Percentiles rank a stretch among this genome's conserved stretches.
Conservation (phyloP, 129 eudicot species). For the Chrysanthemum lavandulifolium region DNA sequence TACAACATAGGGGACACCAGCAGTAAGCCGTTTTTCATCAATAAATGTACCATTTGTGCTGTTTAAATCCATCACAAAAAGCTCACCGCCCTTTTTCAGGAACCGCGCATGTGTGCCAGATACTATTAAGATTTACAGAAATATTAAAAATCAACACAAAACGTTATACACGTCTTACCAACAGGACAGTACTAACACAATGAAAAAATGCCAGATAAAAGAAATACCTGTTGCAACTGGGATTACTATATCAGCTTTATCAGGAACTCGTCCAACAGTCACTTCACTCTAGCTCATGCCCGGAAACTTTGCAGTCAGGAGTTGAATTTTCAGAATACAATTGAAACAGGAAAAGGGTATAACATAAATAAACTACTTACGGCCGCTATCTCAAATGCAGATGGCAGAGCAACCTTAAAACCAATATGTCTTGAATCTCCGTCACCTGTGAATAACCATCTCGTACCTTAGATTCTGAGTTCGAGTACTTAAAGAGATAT, state of each 20-base stretch:
- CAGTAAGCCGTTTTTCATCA: conserved; percentile 69
- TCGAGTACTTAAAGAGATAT: background rate
- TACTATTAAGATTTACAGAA: conserved; percentile 38
- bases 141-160: background rate
- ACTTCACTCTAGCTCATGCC: conserved; percentile 46
- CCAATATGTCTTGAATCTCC: conserved; percentile 92
- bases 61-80: conserved; percentile 71
- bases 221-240: conserved; percentile 92
- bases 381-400: conserved; percentile 73
- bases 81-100: conserved; percentile 60
- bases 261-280: conserved; percentile 78
- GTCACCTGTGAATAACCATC: conserved; percentile 47
- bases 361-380: conserved; percentile 45
- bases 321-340: conserved; percentile 4
- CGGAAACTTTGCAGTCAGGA: conserved; percentile 10
- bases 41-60: conserved; percentile 97
- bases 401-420: conserved; percentile 67
- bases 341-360: background rate
- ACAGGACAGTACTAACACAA: background rate
- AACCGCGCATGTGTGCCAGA: conserved; percentile 81
- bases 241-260: conserved; percentile 85
- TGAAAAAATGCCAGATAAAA: background rate
- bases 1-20: conserved; percentile 60
- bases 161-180: background rate
- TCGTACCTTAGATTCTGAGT: background rate